Evolutionary conservation across 2,329 filamentous ascomycete genomes (phyloP).

Genomic region (Knufia fluminis): DNA sequence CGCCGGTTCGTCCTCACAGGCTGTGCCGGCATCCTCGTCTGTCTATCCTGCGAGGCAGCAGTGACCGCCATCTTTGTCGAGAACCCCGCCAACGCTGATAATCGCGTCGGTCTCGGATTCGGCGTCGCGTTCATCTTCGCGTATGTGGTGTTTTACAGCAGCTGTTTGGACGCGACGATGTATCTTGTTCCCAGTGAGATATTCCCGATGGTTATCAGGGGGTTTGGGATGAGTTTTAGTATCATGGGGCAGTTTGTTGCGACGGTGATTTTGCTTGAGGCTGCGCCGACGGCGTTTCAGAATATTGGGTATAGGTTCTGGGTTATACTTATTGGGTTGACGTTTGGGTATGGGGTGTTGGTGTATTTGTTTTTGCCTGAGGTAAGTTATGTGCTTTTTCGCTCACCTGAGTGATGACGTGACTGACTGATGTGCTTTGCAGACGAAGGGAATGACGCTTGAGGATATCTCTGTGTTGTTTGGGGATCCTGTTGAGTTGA

Average conservation of each 20-base stretch:
- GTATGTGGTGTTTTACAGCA: constrained; percentile 4
- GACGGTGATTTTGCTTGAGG: constrained; percentile 15
- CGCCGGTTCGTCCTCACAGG: background rate
- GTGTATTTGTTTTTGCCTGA: constrained; percentile 1
- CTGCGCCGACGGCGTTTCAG: constrained; percentile 21
- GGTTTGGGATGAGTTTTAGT: constrained; percentile 16
- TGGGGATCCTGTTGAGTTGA: constrained; percentile 8
- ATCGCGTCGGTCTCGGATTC: constrained; percentile 9
- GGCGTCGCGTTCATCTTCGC: constrained; percentile 16
- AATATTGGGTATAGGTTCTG: constrained; percentile 13
- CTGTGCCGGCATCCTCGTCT: constrained; percentile 10
- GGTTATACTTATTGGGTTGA: constrained; percentile 3
- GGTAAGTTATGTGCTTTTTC: no score
- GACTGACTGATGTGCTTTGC: no score
- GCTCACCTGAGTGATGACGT: no score
- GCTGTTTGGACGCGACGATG: constrained; percentile 17
- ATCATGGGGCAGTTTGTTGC: constrained; percentile 14
- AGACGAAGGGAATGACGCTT: constrained; percentile 7
- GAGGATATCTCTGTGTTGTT: constrained; percentile 10
- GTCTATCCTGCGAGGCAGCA: constrained; percentile 11
- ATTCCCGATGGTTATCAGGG: constrained; percentile 20
- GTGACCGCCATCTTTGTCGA: constrained; percentile 9
- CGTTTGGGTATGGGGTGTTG: background rate
- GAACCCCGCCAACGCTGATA: constrained; percentile 3
- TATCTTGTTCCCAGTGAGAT: constrained; percentile 21